Base-by-base conservation (phyloP, 257 asterid species). In the Penstemon barbatus region DNA sequence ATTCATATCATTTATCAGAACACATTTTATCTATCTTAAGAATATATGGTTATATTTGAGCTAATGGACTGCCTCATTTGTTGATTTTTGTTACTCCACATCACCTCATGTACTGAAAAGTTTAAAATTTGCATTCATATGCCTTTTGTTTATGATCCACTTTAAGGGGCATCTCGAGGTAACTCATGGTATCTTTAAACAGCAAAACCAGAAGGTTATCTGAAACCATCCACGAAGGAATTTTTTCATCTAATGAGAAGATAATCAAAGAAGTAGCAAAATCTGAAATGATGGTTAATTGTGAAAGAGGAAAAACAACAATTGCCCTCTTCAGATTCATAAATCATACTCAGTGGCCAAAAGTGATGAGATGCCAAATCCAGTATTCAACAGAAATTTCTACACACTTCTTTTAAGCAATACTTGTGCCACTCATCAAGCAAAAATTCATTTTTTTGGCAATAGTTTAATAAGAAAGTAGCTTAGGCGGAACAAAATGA, bases 381-480 rank as follows among this genome's bases (percentile, higher is more conserved):
- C 37, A 56, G 33, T 4, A n/a, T 4, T 41, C 7, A 7, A 12
- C 3, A 7, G 66, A 1, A 15, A 61, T 61, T 38, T 42, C 52
- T 56, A 12, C 13, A 3, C 39, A 15, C 39, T 5, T 12, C 66
- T 54, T 7, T 6, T 41, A 12, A 1, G 66, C 5, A 38, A 61
- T 49, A 12, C 8, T 51, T 54, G 6, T 25, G 3, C 5, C 5
- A 18, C 67, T 43, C 45, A n/a, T 33, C 38, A 65, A 65, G n/a
- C 45, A 64, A 49, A 64, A 64, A 63, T 8, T 44, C 45, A 8
- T 3, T 46, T 15, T 8, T 15, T 58, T 43, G 13, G 38, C 41
- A 41, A 49, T n/a, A 33, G 53, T 57, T 44, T 48, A 45, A 43
- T 15, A 18, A 19, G 38, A 40, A 70, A 61, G 69, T 42, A 45